Percentiles rank a stretch among this genome's conserved stretches.
Conservation (phyloP, 495 filamentous ascomycete genomes). For the Entonaema liquescens region DNA sequence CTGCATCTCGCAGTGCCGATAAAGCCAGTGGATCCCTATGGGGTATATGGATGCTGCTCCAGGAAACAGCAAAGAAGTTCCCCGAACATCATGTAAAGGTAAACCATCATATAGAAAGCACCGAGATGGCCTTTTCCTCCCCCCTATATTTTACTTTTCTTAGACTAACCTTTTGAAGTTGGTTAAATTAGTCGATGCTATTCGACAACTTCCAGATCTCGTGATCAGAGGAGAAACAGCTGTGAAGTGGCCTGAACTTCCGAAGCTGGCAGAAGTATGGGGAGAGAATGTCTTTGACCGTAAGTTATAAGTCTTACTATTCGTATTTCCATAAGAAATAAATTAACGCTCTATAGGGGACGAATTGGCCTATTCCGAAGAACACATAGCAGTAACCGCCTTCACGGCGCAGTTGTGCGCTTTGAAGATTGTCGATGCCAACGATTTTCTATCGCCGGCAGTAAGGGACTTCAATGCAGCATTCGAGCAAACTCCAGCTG, state of each 20-base stretch:
- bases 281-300: conserved; percentile 31
- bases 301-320: neutral
- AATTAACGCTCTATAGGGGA: conserved; percentile 6
- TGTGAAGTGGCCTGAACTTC: conserved; percentile 24
- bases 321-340: neutral
- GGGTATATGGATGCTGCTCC: conserved; percentile 20
- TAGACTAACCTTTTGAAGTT: conserved; percentile 19
- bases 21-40: conserved; percentile 1
- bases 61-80: conserved; percentile 24
- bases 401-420: conserved; percentile 39
- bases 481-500: conserved; percentile 22
- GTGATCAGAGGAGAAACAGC: conserved; percentile 20
- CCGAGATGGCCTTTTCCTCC: neutral
- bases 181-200: conserved; percentile 18
- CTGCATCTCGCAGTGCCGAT: conserved; percentile 5
- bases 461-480: conserved; percentile 33
- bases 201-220: conserved; percentile 19
- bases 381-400: conserved; percentile 8
- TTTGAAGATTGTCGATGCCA: neutral
- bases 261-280: conserved; percentile 14
- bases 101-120: neutral
- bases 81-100: conserved; percentile 24
- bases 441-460: conserved; percentile 13
- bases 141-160: neutral
- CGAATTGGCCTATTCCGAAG: conserved; percentile 12